Percentiles rank a stretch among this genome's conserved stretches.
Conservation (phyloP, 768 basidiomycete species). For the Udeniomyces megalosporus region DNA sequence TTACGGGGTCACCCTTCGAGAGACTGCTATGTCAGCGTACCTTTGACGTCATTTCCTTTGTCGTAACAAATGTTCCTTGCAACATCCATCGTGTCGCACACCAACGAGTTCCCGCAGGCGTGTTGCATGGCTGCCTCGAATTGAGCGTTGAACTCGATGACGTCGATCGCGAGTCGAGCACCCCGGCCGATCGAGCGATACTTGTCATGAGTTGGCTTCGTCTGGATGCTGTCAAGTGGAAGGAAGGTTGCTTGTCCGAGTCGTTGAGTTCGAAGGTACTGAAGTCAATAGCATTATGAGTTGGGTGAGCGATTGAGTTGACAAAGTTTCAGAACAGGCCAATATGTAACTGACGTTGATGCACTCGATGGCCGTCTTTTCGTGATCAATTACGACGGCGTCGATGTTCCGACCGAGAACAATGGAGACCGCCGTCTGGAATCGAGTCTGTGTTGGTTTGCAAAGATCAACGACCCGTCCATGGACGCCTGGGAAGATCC, state of each 20-base stretch:
- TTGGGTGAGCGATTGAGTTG: not conserved
- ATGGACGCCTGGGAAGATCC: conserved; percentile 83
- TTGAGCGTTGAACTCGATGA: conserved; percentile 61
- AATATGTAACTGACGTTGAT: conserved; percentile 50
- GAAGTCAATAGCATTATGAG: not conserved
- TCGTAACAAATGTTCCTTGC: conserved; percentile 83
- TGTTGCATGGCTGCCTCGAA: conserved; percentile 92
- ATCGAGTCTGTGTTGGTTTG: conserved; percentile 82
- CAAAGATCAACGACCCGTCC: conserved; percentile 88
- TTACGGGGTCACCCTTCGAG: not conserved
- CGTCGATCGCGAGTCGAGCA: conserved; percentile 68
- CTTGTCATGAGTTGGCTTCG: conserved; percentile 84
- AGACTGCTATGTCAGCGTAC: conserved; percentile 34
- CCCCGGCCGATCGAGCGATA: conserved; percentile 82
- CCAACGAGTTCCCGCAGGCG: conserved; percentile 83
- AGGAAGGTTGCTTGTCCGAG: conserved; percentile 94
- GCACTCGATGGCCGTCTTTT: conserved; percentile 92
- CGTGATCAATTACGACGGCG: conserved; percentile 87
- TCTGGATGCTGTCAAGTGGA: conserved; percentile 92
- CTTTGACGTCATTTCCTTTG: conserved; percentile 90
- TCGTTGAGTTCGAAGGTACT: conserved; percentile 91
- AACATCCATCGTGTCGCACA: conserved; percentile 90
- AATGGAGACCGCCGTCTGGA: conserved; percentile 77
- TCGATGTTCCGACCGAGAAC: conserved; percentile 89
- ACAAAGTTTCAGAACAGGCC: not conserved